Evolutionary conservation across 2,329 filamentous ascomycete genomes (phyloP).

Genomic region (Sclerotiophoma versabilis): DNA sequence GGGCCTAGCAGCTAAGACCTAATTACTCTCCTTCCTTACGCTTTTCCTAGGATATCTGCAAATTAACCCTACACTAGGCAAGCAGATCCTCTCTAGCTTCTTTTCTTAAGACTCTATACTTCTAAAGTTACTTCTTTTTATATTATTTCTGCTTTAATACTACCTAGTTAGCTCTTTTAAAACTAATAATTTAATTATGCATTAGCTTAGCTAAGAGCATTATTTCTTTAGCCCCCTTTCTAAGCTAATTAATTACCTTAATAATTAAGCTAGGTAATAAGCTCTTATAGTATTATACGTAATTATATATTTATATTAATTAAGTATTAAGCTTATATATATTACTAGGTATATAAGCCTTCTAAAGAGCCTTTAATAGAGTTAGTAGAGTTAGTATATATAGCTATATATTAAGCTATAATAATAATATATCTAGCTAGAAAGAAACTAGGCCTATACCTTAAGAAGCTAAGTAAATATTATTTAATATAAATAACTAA

Average conservation of each 20-base stretch:
- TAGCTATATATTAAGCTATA: no score
- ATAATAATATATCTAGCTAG: neutral
- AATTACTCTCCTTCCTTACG: no score
- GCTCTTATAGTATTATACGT: neutral
- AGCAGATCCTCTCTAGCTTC: no score
- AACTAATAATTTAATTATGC: neutral
- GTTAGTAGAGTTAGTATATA: neutral
- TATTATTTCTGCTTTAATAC: constrained; percentile 10
- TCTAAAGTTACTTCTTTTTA: neutral
- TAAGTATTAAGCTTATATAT: no score
- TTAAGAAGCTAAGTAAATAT: neutral
- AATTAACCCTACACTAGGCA: no score
- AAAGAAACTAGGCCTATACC: neutral
- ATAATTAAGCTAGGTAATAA: neutral
- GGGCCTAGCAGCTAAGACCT: no score
- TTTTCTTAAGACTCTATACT: no score
- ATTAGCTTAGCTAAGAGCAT: no score
- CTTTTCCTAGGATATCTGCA: no score
- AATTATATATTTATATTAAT: neutral
- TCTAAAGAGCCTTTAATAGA: neutral
- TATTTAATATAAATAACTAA: neutral
- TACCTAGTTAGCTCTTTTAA: neutral
- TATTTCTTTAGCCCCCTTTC: neutral
- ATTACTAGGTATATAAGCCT: neutral
- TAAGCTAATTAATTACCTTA: no score